Evolutionary conservation across 2,329 filamentous ascomycete genomes (phyloP).

Genomic region (Trichophyton benhamiae): DNA sequence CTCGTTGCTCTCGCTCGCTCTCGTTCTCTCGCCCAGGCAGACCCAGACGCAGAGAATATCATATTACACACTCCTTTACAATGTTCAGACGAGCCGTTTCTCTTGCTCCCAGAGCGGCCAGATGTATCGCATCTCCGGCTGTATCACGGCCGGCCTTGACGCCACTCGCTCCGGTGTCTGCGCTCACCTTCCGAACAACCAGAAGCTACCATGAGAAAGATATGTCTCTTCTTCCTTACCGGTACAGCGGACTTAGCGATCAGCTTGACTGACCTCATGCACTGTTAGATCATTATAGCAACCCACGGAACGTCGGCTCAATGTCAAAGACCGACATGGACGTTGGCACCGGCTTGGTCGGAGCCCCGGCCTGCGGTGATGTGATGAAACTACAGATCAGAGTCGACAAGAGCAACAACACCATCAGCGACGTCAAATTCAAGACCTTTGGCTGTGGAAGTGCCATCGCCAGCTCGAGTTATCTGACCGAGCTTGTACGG

Average conservation of each 20-base stretch:
- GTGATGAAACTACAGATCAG: constrained; percentile 92
- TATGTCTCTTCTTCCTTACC: constrained; percentile 23
- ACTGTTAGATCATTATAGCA: constrained; percentile 72
- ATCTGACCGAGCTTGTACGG: constrained; percentile 84
- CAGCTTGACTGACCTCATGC: constrained; percentile 27
- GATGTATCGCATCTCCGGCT: constrained; percentile 38
- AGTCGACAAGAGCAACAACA: constrained; percentile 76
- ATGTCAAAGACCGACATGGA: constrained; percentile 68
- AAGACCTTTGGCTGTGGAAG: constrained; percentile 95
- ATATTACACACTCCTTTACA: background rate
- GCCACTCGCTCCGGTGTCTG: constrained; percentile 24
- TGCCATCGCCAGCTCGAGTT: constrained; percentile 88
- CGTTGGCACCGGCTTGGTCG: constrained; percentile 82
- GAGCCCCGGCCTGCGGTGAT: constrained; percentile 81
- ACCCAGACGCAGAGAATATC: background rate
- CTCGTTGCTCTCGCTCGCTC: background rate
- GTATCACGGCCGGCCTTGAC: constrained; percentile 36
- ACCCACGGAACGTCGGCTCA: constrained; percentile 64
- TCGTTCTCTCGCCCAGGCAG: background rate
- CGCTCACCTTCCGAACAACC: constrained; percentile 27
- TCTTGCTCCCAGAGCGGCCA: constrained; percentile 41
- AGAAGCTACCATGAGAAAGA: constrained; percentile 56
- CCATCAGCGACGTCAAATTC: constrained; percentile 90
- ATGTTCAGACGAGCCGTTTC: constrained; percentile 49
- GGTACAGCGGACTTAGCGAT: background rate